These are phyloP conservation scores for Candida broadrunensis DNA, from an alignment of 805 yeast genomes.

Conservation along the genomic window DNA sequence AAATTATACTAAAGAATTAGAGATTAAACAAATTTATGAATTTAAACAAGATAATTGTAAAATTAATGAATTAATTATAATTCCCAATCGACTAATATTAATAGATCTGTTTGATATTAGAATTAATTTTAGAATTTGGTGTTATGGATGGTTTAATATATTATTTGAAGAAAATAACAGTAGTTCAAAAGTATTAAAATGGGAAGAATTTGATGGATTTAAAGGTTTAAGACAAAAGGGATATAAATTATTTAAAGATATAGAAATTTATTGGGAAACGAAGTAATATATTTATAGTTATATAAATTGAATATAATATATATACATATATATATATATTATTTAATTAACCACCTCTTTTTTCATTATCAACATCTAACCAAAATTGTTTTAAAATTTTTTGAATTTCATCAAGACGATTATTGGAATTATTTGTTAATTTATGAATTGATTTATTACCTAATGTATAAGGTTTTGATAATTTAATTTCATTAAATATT, in stretches of 20 bases:
- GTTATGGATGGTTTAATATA: slow-evolving; percentile 27
- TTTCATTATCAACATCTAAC: slow-evolving; percentile 23
- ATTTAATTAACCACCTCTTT: slow-evolving; percentile 22
- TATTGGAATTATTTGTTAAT: slow-evolving; percentile 13
- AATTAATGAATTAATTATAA: neutral
- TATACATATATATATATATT: neutral
- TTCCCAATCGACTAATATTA: neutral
- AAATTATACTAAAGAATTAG: neutral
- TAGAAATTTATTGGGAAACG: slow-evolving; percentile 42
- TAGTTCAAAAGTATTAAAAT: slow-evolving; percentile 2
- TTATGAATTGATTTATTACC: slow-evolving; percentile 20
- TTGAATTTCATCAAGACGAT: slow-evolving; percentile 18
- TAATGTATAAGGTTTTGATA: slow-evolving; percentile 37
- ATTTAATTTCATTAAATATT: slow-evolving; percentile 27
- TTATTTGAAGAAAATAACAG: slow-evolving; percentile 33
- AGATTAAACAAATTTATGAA: neutral
- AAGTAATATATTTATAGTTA: too few species aligned
- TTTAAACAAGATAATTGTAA: neutral
- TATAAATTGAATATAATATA: too few species aligned
- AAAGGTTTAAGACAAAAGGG: slow-evolving; percentile 61
- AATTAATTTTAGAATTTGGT: neutral
- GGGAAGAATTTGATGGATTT: slow-evolving; percentile 62
- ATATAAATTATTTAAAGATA: slow-evolving; percentile 45
- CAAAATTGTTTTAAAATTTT: slow-evolving; percentile 24
- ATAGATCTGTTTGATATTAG: neutral